Conservation (phyloP, 495 filamentous ascomycete genomes). For the Penicillium mononematosum region DNA sequence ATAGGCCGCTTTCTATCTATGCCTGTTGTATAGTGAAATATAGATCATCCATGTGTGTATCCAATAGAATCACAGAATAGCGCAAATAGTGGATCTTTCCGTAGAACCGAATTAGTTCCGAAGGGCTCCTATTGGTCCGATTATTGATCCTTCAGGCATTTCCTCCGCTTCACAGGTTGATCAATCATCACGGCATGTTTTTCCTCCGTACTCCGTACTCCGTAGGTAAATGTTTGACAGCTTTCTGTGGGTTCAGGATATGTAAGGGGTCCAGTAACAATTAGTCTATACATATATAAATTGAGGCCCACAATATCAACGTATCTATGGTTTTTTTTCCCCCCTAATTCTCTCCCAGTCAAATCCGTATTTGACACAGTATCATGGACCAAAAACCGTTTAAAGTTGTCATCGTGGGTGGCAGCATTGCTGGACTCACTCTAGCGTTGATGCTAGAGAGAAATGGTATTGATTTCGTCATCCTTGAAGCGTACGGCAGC, state of each 20-base stretch:
- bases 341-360: not conserved
- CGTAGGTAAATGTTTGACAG: not conserved
- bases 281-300: not conserved
- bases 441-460: conserved; percentile 46
- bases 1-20: too few species aligned
- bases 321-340: not conserved
- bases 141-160: conserved; percentile 3
- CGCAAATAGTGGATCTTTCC: not conserved
- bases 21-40: not conserved
- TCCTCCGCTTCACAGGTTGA: not conserved
- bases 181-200: not conserved
- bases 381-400: conserved; percentile 16
- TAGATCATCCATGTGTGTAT: not conserved
- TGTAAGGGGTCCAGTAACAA: not conserved
- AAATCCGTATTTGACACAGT: not conserved
- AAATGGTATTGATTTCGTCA: conserved; percentile 48
- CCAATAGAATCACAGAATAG: not conserved
- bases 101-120: not conserved
- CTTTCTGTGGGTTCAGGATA: not conserved
- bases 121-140: conserved; percentile 1
- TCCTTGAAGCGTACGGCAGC: conserved; percentile 45
- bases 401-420: conserved; percentile 54
- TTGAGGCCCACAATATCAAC: not conserved
- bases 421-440: conserved; percentile 49
- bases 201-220: not conserved